Conservation (phyloP, 2,329 filamentous ascomycete genomes). For the Remersonia thermophila region DNA sequence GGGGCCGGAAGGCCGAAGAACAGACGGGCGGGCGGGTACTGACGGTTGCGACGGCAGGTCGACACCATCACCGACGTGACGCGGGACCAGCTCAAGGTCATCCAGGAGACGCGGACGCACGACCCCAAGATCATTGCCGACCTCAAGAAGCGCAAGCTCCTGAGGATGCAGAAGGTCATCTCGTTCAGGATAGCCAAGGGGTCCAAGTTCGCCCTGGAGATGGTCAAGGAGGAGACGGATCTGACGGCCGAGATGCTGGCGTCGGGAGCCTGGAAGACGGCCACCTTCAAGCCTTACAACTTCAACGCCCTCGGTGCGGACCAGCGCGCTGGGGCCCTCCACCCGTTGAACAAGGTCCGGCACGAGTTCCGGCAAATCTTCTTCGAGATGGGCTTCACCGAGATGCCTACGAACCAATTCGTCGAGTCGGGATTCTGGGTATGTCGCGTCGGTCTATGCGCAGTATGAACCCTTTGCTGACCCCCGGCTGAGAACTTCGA, state of each 20-base stretch:
- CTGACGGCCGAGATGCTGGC: slow-evolving; percentile 86
- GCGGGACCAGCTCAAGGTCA: slow-evolving; percentile 59
- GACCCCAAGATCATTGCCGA: slow-evolving; percentile 70
- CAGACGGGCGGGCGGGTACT: too few relatives aligned
- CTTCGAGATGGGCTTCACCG: slow-evolving; percentile 97
- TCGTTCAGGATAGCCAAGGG: slow-evolving; percentile 78
- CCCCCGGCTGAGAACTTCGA: slow-evolving; percentile 62
- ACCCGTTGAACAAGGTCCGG: slow-evolving; percentile 82
- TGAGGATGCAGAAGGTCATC: slow-evolving; percentile 72
- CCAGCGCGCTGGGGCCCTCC: slow-evolving; percentile 49
- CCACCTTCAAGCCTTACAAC: slow-evolving; percentile 66
- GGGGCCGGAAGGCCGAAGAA: slow-evolving; percentile 25
- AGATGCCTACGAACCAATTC: slow-evolving; percentile 91
- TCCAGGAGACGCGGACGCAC: slow-evolving; percentile 57
- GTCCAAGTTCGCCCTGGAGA: slow-evolving; percentile 74
- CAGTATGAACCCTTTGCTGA: neutral
- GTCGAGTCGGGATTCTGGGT: slow-evolving; percentile 91
- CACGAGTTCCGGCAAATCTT: slow-evolving; percentile 90
- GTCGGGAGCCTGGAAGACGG: slow-evolving; percentile 82
- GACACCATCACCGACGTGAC: slow-evolving; percentile 73
- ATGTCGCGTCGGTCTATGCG: neutral
- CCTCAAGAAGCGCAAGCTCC: slow-evolving; percentile 82
- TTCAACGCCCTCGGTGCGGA: slow-evolving; percentile 44
- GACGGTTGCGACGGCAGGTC: slow-evolving; percentile 25
- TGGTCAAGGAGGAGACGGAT: slow-evolving; percentile 88